phyloP scores from a whole-genome alignment of 1,139 yeast species.

The Blastobotrys buckinghamii region DNA sequence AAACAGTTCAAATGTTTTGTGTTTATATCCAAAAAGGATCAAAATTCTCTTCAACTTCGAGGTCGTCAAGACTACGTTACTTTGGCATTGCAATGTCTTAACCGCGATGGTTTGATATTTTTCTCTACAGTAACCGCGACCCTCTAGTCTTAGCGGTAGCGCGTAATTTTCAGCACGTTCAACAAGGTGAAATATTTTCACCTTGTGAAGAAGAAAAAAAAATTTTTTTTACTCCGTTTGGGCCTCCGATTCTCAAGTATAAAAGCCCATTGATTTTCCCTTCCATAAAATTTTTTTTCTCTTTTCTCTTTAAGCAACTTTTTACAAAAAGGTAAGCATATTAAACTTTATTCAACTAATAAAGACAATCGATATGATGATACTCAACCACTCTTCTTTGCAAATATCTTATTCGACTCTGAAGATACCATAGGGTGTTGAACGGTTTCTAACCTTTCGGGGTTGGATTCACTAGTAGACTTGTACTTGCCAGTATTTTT shows the following conservation, averaged over 20 bases:
- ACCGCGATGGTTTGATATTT: background rate
- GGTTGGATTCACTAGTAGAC: slow-evolving; percentile 34
- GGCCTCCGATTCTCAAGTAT: slow-evolving; percentile 5
- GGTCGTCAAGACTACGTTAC: background rate
- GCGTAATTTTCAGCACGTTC: slow-evolving; percentile 6
- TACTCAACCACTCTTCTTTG: slow-evolving; percentile 47
- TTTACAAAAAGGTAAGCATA: background rate
- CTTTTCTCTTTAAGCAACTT: background rate
- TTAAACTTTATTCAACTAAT: background rate
- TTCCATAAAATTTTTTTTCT: background rate
- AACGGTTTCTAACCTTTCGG: slow-evolving; percentile 16
- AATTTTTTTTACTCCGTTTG: background rate
- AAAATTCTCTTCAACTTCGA: background rate
- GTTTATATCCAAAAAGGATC: background rate
- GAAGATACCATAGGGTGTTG: slow-evolving; percentile 75
- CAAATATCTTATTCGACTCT: slow-evolving; percentile 79
- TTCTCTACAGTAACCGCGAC: background rate
- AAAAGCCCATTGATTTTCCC: background rate
- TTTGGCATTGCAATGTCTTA: background rate
- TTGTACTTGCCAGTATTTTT: slow-evolving; percentile 83
- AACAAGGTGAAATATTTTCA: background rate
- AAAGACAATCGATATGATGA: slow-evolving; percentile 24
- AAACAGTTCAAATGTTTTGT: background rate
- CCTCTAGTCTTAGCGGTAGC: background rate
- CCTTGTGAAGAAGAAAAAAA: background rate